Base-by-base conservation (phyloP, 2,329 filamentous ascomycete species). In the Alternaria panax region DNA sequence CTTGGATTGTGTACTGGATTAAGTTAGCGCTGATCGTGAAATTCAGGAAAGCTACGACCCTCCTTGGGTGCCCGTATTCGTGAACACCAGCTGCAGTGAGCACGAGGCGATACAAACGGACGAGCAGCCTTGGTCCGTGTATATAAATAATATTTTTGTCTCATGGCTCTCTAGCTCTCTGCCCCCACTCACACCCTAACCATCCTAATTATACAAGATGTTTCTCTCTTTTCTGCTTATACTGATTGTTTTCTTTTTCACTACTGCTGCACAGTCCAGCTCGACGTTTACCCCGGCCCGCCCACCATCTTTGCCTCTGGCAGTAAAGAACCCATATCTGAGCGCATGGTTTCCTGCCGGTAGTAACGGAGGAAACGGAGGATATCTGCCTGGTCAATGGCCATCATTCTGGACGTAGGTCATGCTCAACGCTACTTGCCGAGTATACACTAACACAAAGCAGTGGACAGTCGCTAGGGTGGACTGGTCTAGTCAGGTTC, bases 301-400 rank as follows among this genome's bases (percentile, higher is more conserved):
- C 7, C 89, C 89, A 41, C 90, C 90, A 16, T 84, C 90, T 1
- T 82, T 91, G 27, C 91, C 91, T 12, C 78, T 94, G 32, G 90
- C 90, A 42, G 91, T 93, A 43, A 88, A 87, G 62, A 90, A 88
- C 9, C 91, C 91, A 0, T 94, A 93, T 67, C 78, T 93, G 16
- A 92, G 86, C 72, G 86, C 87, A 14, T 92, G 90, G 89, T 81
- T 90, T 41, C 79, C 85, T 57, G 87, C 84, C 9, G 88, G 88
- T 1, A 85, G 80, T 27, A 82, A 87, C 72, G 86, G 84, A 22
- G 85, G 86, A 9, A 86, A 89, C 70, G 87, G 88, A 32, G 89
- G 88, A 1, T 85, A 89, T 59, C 82, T 93, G 28, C 85, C 90
- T 0, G 89, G 90, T 2, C 78, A 87, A 70, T 93, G 89, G 89